Evolutionary conservation across 345 rosid species (phyloP).

Genomic region (Camelina laxa): DNA sequence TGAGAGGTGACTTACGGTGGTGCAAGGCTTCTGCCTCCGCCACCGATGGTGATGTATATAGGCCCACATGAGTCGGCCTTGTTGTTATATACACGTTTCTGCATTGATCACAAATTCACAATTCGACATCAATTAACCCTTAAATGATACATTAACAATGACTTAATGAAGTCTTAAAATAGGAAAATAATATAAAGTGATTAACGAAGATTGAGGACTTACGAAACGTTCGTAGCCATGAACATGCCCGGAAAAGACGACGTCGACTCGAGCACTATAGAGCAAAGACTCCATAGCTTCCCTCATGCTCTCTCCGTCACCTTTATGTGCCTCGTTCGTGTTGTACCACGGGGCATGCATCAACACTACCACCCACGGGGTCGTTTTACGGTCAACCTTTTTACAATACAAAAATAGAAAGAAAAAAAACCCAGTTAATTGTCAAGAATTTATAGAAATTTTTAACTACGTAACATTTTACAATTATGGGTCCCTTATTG

Average conservation of each 20-base stretch:
- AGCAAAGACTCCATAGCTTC: slow-evolving; percentile 73
- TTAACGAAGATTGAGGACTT: slow-evolving; percentile 35
- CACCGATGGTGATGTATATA: slow-evolving; percentile 79
- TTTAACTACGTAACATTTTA: not conserved
- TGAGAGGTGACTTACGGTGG: slow-evolving; percentile 47
- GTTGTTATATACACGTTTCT: slow-evolving; percentile 75
- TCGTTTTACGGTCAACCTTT: slow-evolving; percentile 59
- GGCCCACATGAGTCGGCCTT: slow-evolving; percentile 81
- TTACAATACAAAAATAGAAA: not conserved
- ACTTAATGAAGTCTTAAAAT: not conserved
- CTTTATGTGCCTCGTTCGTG: slow-evolving; percentile 81
- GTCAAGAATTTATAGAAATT: not conserved
- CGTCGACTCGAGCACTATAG: slow-evolving; percentile 72
- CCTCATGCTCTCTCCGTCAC: slow-evolving; percentile 92
- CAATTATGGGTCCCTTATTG: not conserved
- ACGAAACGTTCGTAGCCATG: slow-evolving; percentile 96
- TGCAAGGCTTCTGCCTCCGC: slow-evolving; percentile 96
- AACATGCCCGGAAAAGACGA: slow-evolving; percentile 86
- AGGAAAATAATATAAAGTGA: not conserved
- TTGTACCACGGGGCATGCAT: slow-evolving; percentile 95
- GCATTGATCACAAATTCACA: slow-evolving; percentile 21
- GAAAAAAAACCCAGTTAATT: not conserved
- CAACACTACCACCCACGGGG: slow-evolving; percentile 86
- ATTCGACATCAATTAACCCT: not conserved
- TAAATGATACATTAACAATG: not conserved